Evolutionary conservation across 2,329 filamentous ascomycete species (phyloP).

Genomic region (Herpotrichia juniperi): DNA sequence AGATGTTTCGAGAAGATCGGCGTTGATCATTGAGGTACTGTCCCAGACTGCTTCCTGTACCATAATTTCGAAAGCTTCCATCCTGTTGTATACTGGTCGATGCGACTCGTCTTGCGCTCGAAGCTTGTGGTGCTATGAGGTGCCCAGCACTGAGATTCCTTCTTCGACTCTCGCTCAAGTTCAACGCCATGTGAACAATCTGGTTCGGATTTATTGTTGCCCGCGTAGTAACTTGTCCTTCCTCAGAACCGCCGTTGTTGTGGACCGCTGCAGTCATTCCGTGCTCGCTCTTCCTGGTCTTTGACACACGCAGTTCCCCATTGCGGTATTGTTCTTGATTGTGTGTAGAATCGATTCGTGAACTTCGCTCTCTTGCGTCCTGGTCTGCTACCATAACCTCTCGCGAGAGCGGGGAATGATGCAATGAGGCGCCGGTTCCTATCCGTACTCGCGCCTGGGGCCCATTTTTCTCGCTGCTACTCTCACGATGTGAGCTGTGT

Average conservation of each 20-base stretch:
- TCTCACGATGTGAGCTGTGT: conserved; percentile 40
- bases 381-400: conserved; percentile 19
- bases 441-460: conserved; percentile 42
- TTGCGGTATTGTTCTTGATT: conserved; percentile 8
- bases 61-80: conserved; percentile 47
- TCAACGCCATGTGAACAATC: conserved; percentile 91
- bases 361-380: conserved; percentile 5
- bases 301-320: conserved; percentile 24
- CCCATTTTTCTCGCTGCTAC: conserved; percentile 31
- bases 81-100: conserved; percentile 50
- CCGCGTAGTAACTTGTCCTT: conserved; percentile 30
- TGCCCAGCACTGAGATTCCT: conserved; percentile 65
- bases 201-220: conserved; percentile 80
- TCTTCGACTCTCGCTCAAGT: conserved; percentile 79
- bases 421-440: conserved; percentile 15
- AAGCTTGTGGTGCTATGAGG: conserved; percentile 57
- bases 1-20: conserved; percentile 65
- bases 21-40: conserved; percentile 77
- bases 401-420: conserved; percentile 26
- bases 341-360: conserved; percentile 11
- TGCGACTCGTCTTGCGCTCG: conserved; percentile 53
- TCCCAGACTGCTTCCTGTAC: conserved; percentile 64
- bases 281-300: conserved; percentile 20
- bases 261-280: conserved; percentile 10
- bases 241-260: conserved; percentile 10